These are phyloP conservation scores for Neotropicomus parvogracilis DNA, from an alignment of 1,284 basidiomycete genomes.

Conservation along the genomic window DNA sequence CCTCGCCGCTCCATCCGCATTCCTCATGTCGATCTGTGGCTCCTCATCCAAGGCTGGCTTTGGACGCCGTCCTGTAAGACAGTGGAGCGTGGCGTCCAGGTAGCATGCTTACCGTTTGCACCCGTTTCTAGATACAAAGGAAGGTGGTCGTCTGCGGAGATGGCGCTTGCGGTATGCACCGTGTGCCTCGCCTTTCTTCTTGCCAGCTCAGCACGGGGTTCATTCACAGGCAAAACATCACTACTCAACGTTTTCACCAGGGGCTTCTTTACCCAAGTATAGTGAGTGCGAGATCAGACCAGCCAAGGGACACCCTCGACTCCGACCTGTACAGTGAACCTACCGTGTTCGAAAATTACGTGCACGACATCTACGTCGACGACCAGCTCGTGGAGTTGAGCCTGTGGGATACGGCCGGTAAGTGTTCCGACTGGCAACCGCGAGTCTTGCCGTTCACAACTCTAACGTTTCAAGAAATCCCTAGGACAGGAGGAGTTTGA, in stretches of 20 bases:
- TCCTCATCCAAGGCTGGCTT: conserved; percentile 49
- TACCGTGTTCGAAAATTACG: conserved; percentile 92
- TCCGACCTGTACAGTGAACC: conserved; percentile 61
- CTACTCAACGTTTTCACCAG: conserved; percentile 81
- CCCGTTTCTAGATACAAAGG: conserved; percentile 48
- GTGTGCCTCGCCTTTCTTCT: conserved; percentile 2
- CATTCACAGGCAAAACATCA: conserved; percentile 67
- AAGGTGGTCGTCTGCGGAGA: conserved; percentile 88
- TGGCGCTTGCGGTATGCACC: conserved; percentile 77
- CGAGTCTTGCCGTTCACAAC: conserved; percentile 14
- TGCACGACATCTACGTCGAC: conserved; percentile 80
- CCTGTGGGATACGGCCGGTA: conserved; percentile 95
- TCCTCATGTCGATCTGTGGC: conserved; percentile 50
- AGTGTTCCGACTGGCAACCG: conserved; percentile 26
- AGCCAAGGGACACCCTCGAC: background rate
- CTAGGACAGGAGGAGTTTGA: conserved; percentile 96
- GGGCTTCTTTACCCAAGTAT: conserved; percentile 85
- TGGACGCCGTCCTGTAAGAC: conserved; percentile 49
- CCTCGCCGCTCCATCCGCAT: conserved; percentile 6
- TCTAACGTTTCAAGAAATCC: conserved; percentile 30
- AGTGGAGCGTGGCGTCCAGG: conserved; percentile 4
- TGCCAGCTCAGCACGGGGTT: conserved; percentile 21
- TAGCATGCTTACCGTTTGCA: conserved; percentile 17
- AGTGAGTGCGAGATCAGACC: conserved; percentile 48
- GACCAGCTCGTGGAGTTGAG: conserved; percentile 85